Evolutionary conservation across 2,329 filamentous ascomycete species (phyloP), one percentile per base, ranked within the genome.

Genomic region (Cladorrhinum sp.): DNA sequence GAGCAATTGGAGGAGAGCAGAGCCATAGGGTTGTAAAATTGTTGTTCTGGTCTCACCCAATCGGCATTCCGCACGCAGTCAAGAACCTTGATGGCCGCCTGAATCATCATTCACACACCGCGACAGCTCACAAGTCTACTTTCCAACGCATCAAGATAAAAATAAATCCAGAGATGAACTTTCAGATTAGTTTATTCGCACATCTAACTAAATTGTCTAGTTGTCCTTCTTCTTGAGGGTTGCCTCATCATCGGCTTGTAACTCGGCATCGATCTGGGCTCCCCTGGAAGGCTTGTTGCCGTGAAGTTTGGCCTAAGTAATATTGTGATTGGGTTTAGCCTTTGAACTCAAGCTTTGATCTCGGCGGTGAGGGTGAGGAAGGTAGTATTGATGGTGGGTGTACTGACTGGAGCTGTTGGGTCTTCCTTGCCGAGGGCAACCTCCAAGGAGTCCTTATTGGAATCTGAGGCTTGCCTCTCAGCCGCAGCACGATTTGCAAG

Each of bases 231-330:
- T 81, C 75, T 78, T 81, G 63, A 91, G 69, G 57, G 81, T 75
- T 65, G 81, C 84, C 69, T 89, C 83, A 61, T 92, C 89, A 68
- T 92, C 89, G 3, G 84, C 82, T 69, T 83, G 78, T 51, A 92
- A 66, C 74, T 89, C 72, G 60, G 89, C 83, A 72, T 92, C 89
- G 60, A 91, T 81, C 79, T 89, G 83, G 23, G 89, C 89, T 18
- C 89, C 89, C 69, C 79, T 84, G 20, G 85, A 89, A 1, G 89
- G 89, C 76, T 91, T 81, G 71, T 92, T 92, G 62, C 88, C 88
- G 70, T 92, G 88, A 65, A 80, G 71, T 66, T 76, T 82, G 58
- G 88, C 89, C 84, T 83, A 49, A 41, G 25, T 29, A n/a, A 13
- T 36, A 13, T 36, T 18, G 6, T 20, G 8, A 18, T 18, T 22